A percentile compares a stretch with the other conserved stretches of the same genome.
Conservation (phyloP, 352 stramenopile species). For the Phytophthora fragariae region DNA sequence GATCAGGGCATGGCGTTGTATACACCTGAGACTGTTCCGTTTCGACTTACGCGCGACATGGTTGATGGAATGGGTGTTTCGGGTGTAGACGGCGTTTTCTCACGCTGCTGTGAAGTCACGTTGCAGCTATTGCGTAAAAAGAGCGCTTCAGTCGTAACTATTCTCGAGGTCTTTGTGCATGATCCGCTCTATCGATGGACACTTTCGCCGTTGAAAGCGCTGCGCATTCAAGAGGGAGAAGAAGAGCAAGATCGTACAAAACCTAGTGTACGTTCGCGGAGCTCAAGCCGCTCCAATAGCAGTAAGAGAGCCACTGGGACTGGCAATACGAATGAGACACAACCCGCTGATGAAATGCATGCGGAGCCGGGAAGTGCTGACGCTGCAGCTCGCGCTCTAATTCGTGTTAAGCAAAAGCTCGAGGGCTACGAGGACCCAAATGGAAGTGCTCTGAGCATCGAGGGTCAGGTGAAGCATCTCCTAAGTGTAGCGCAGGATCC, state of each 20-base stretch:
- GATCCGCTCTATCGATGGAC: constrained; percentile 99
- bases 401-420: constrained; percentile 98
- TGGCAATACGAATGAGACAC: constrained; percentile 19
- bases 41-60: constrained; percentile 98
- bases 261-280: constrained; percentile 18
- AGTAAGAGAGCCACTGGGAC: constrained; percentile 14
- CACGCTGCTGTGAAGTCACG: constrained; percentile 94
- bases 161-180: constrained; percentile 98
- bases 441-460: constrained; percentile 96
- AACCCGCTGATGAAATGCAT: constrained; percentile 39
- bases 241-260: constrained; percentile 37
- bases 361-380: constrained; percentile 59
- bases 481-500: constrained; percentile 96
- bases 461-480: constrained; percentile 98
- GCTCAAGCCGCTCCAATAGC: constrained; percentile 34
- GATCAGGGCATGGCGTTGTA: constrained; percentile 96
- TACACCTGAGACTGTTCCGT: constrained; percentile 98
- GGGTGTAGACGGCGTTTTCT: constrained; percentile 97
- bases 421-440: constrained; percentile 98
- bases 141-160: constrained; percentile 95
- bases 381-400: constrained; percentile 93
- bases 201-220: constrained; percentile 90
- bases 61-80: constrained; percentile 99
- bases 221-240: constrained; percentile 75
- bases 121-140: constrained; percentile 94